Evolutionary conservation across 179 eudicot genomes (phyloP).

Genomic region (Spergularia azorica): DNA sequence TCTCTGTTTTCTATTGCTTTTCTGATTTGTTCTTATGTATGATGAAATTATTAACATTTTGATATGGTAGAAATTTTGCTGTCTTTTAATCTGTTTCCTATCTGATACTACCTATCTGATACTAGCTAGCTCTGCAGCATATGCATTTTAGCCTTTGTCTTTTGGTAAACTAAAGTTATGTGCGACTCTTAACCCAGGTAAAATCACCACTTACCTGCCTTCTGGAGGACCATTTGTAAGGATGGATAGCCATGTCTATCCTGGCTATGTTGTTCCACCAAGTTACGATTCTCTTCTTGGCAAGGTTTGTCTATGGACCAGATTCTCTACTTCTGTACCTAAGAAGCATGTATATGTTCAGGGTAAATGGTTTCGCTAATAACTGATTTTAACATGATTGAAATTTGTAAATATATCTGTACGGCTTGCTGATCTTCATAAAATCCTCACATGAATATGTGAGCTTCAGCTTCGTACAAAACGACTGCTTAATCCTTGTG

Average conservation of each 20-base stretch:
- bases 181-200: constrained; percentile 50
- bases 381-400: not conserved
- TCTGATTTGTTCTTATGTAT: not conserved
- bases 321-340: not conserved
- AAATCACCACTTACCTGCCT: constrained; percentile 84
- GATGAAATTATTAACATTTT: not conserved
- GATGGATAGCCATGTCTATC: constrained; percentile 98
- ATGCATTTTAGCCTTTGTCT: not conserved
- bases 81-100: not conserved
- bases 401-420: no score
- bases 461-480: no score
- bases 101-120: not conserved
- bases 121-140: not conserved
- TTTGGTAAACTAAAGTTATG: not conserved
- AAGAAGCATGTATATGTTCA: not conserved
- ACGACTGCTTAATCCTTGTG: no score
- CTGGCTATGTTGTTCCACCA: constrained; percentile 95
- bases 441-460: no score
- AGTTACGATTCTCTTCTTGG: constrained; percentile 98
- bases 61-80: not conserved
- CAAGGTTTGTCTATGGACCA: constrained; percentile 55
- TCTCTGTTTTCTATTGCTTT: not conserved
- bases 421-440: no score
- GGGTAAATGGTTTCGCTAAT: not conserved
- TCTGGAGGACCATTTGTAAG: constrained; percentile 97